These are phyloP conservation scores for Ogataea salicorniae DNA, from an alignment of 805 yeast genomes.

Conservation along the genomic window DNA sequence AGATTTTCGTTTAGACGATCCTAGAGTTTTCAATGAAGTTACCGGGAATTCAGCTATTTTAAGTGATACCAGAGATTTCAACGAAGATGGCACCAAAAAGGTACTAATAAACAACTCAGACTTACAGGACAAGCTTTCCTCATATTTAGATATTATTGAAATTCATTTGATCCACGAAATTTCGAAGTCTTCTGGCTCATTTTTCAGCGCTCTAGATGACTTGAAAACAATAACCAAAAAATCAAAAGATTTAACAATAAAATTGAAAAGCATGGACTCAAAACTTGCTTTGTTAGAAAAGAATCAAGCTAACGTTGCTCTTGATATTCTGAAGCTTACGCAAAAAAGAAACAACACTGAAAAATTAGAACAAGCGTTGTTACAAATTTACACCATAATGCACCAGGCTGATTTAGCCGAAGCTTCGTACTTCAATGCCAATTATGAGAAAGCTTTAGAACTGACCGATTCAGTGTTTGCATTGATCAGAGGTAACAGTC, in stretches of 20 bases:
- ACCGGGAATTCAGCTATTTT: constrained; percentile 49
- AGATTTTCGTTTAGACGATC: constrained; percentile 81
- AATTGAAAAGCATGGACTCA: constrained; percentile 40
- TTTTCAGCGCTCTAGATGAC: constrained; percentile 80
- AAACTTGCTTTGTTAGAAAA: constrained; percentile 43
- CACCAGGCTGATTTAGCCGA: constrained; percentile 48
- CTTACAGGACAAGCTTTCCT: constrained; percentile 73
- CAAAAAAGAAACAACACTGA: constrained; percentile 55
- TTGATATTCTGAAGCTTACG: constrained; percentile 43
- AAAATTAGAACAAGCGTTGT: constrained; percentile 54
- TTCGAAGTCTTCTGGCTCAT: constrained; percentile 76
- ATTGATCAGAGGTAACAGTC: constrained; percentile 50
- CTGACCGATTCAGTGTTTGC: constrained; percentile 52
- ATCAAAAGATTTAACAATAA: constrained; percentile 45
- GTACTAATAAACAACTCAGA: constrained; percentile 46
- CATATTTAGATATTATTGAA: constrained; percentile 82
- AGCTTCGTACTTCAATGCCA: constrained; percentile 36
- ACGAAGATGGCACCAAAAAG: constrained; percentile 29
- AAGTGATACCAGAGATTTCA: constrained; percentile 28
- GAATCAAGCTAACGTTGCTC: constrained; percentile 46
- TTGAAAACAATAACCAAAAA: constrained; percentile 57
- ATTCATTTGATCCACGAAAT: constrained; percentile 75
- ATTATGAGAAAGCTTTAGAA: constrained; percentile 51
- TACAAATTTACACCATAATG: constrained; percentile 45
- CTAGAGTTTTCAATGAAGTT: constrained; percentile 73